phyloP scores from a whole-genome alignment of 306 rosid genomes.

The Vicia sativa region DNA sequence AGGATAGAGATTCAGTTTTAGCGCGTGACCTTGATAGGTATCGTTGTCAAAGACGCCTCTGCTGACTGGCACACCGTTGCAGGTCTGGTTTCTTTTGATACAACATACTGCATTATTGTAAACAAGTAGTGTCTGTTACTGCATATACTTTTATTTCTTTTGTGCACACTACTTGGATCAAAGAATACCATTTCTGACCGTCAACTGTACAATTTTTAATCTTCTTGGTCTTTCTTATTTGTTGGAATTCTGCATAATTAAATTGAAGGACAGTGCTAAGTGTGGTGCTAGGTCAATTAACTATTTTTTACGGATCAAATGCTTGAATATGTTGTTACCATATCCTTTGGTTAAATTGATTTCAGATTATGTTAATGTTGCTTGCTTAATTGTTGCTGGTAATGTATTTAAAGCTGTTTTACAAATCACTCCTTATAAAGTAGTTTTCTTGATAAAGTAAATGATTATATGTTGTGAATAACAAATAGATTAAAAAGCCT shows the following conservation, averaged over 20 bases:
- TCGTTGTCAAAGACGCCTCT: constrained; percentile 98
- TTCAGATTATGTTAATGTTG: too few relatives aligned
- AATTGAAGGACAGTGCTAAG: neutral
- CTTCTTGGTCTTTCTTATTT: constrained; percentile 10
- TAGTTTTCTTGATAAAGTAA: too few relatives aligned
- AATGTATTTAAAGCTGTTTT: too few relatives aligned
- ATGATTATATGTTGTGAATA: too few relatives aligned
- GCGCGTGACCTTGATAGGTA: constrained; percentile 99
- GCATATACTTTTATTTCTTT: constrained; percentile 23
- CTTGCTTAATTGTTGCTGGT: too few relatives aligned
- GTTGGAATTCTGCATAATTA: neutral
- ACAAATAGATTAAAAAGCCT: too few relatives aligned
- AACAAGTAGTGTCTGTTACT: neutral
- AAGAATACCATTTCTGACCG: constrained; percentile 9
- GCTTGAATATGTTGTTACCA: too few relatives aligned
- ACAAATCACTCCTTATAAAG: too few relatives aligned
- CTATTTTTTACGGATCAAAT: too few relatives aligned
- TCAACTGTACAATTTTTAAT: constrained; percentile 13
- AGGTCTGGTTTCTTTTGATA: constrained; percentile 53
- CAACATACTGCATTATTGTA: constrained; percentile 29
- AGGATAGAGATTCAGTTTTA: constrained; percentile 94
- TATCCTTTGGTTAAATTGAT: too few relatives aligned
- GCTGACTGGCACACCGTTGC: constrained; percentile 98
- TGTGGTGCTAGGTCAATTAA: too few relatives aligned
- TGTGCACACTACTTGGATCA: constrained; percentile 1